These are phyloP conservation scores for Sphaerobolus stellatus DNA, from an alignment of 1,284 basidiomycete species.

Conservation along the genomic window DNA sequence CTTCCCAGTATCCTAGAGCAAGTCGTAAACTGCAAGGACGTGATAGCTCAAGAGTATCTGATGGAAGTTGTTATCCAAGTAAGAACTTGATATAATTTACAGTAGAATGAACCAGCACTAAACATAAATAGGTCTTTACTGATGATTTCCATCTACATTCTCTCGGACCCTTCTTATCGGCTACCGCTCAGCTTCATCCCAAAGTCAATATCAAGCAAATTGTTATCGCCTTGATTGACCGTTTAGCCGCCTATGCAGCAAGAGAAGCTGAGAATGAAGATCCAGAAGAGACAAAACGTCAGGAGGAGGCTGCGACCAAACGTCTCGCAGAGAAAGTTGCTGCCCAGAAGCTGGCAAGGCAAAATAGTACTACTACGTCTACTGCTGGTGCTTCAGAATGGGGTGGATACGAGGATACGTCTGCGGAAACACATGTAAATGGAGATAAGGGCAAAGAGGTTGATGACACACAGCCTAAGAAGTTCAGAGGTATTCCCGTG, in stretches of 20 bases:
- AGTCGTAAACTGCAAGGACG: constrained; percentile 94
- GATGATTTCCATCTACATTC: constrained; percentile 95
- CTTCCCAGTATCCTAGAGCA: constrained; percentile 91
- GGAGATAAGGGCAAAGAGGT: constrained; percentile 56
- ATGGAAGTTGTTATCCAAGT: constrained; percentile 99
- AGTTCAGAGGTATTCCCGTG: constrained; percentile 91
- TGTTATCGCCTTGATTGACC: constrained; percentile 92
- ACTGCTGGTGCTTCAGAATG: constrained; percentile 11
- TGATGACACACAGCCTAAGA: constrained; percentile 46
- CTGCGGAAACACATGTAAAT: constrained; percentile 23
- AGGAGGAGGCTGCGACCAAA: constrained; percentile 87
- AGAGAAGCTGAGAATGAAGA: constrained; percentile 92
- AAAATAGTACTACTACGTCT: constrained; percentile 40
- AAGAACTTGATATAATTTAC: constrained; percentile 17
- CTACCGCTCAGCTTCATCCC: constrained; percentile 90
- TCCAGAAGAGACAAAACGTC: constrained; percentile 85
- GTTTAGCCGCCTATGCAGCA: constrained; percentile 91
- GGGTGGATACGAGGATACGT: constrained; percentile 10
- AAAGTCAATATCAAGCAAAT: constrained; percentile 97
- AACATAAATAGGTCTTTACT: constrained; percentile 74
- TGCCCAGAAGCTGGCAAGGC: constrained; percentile 60
- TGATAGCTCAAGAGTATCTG: constrained; percentile 95
- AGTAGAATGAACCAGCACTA: not conserved
- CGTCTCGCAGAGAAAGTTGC: constrained; percentile 85
- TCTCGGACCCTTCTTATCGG: constrained; percentile 88